Percentiles rank a stretch among this genome's conserved stretches.
phyloP scores from a whole-genome alignment of 768 basidiomycete species.

The Collybia sp. region DNA sequence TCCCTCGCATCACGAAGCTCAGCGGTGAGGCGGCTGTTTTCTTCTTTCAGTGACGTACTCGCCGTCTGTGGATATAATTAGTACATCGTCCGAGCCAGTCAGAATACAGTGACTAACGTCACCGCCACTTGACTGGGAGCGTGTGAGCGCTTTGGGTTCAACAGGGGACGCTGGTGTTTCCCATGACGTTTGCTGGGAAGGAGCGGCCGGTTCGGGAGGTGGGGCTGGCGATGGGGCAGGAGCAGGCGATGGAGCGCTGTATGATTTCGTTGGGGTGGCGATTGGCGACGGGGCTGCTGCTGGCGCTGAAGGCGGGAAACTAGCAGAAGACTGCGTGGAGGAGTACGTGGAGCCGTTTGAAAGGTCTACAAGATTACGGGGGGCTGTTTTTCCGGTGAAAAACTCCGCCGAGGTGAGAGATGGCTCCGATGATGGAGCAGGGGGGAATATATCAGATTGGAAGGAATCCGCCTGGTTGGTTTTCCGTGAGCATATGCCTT shows the following conservation, averaged over 20 bases:
- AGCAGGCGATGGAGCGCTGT: not conserved
- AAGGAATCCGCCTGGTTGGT: constrained; percentile 76
- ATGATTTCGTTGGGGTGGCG: constrained; percentile 2
- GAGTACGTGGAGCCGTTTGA: constrained; percentile 53
- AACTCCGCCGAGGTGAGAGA: constrained; percentile 81
- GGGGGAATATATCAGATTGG: constrained; percentile 97
- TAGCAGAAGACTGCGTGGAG: constrained; percentile 21
- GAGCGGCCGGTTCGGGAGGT: constrained; percentile 15
- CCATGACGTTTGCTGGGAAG: constrained; percentile 5
- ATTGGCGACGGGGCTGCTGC: constrained; percentile 16
- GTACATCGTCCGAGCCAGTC: no score
- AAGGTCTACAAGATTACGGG: constrained; percentile 77
- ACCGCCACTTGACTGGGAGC: constrained; percentile 14
- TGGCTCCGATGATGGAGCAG: constrained; percentile 78
- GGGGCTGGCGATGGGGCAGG: constrained; percentile 15
- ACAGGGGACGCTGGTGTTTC: constrained; percentile 8
- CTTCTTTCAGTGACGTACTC: constrained; percentile 30
- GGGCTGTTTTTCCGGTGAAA: constrained; percentile 77
- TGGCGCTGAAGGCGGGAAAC: constrained; percentile 31
- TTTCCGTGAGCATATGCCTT: not conserved
- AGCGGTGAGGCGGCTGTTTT: constrained; percentile 56
- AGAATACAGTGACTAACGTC: constrained; percentile 21
- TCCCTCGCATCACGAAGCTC: constrained; percentile 79
- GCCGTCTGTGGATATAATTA: no score
- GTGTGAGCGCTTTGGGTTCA: constrained; percentile 14